These are phyloP conservation scores for Kodamaea kaohsiungensis DNA, from an alignment of 805 yeast genomes.

Conservation along the genomic window DNA sequence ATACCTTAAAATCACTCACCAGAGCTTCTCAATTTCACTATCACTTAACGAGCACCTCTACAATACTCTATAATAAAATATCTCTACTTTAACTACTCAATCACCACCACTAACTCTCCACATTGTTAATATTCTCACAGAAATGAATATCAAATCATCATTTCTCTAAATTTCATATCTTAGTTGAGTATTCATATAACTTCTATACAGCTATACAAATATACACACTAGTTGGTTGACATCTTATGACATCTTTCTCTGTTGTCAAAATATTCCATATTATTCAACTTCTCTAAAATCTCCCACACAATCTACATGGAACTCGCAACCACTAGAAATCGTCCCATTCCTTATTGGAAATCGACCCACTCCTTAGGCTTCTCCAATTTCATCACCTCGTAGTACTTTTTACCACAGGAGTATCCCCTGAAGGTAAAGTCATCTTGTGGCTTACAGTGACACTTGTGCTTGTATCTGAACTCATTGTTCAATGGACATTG, in stretches of 20 bases:
- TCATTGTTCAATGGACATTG: constrained; percentile 73
- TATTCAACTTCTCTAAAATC: too few species aligned
- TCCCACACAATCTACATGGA: too few species aligned
- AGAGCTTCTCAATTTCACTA: too few species aligned
- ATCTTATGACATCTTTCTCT: too few species aligned
- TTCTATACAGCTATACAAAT: background rate
- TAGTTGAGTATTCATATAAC: background rate
- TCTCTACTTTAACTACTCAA: too few species aligned
- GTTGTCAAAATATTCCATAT: too few species aligned
- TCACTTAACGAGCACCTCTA: too few species aligned
- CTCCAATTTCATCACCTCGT: constrained; percentile 29
- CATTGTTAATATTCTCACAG: too few species aligned
- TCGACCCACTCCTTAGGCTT: constrained; percentile 21
- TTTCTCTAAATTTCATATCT: background rate
- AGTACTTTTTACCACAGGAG: constrained; percentile 33
- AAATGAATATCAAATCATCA: too few species aligned
- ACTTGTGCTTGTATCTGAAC: constrained; percentile 57
- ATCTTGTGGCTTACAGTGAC: constrained; percentile 69
- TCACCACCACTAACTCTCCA: too few species aligned
- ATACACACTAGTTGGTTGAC: background rate
- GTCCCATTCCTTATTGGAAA: background rate
- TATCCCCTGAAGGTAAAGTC: constrained; percentile 69
- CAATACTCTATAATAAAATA: too few species aligned
- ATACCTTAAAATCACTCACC: too few species aligned
- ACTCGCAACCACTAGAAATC: background rate